These are phyloP conservation scores for Pseudocercospora vitis DNA, from an alignment of 2,329 filamentous ascomycete species.

Conservation along the genomic window DNA sequence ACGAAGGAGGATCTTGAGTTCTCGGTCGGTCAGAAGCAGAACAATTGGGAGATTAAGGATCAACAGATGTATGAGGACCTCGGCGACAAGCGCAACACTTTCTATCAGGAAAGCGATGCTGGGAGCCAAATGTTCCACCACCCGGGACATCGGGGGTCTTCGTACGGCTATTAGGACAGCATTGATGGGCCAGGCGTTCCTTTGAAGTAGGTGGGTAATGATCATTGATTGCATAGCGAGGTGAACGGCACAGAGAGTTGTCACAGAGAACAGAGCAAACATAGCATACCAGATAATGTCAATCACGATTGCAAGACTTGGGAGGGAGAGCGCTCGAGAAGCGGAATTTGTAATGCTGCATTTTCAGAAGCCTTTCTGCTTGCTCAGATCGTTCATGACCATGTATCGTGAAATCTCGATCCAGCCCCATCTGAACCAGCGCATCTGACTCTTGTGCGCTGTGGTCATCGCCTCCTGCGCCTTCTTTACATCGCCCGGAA, in stretches of 20 bases:
- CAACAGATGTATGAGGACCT: slow-evolving; percentile 74
- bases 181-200: slow-evolving; percentile 1
- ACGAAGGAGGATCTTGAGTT: slow-evolving; percentile 98
- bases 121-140: slow-evolving; percentile 49
- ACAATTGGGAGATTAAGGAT: slow-evolving; percentile 99
- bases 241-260: slow-evolving; percentile 9
- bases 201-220: background rate
- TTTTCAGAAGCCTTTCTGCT: slow-evolving; percentile 47
- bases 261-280: slow-evolving; percentile 9
- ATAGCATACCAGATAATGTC: slow-evolving; percentile 21
- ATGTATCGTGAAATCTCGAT: slow-evolving; percentile 90
- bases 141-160: slow-evolving; percentile 27
- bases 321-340: background rate
- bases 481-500: slow-evolving; percentile 60
- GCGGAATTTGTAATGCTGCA: background rate
- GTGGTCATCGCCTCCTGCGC: slow-evolving; percentile 85
- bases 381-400: slow-evolving; percentile 83
- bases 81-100: slow-evolving; percentile 66
- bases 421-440: slow-evolving; percentile 97
- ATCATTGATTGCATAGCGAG: slow-evolving; percentile 23
- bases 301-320: slow-evolving; percentile 16
- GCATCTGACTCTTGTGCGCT: slow-evolving; percentile 94
- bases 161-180: slow-evolving; percentile 24
- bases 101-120: slow-evolving; percentile 69
- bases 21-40: slow-evolving; percentile 89